Base-by-base conservation (phyloP, 352 stramenopile genomes). In the Globisporangium sylvaticum region DNA sequence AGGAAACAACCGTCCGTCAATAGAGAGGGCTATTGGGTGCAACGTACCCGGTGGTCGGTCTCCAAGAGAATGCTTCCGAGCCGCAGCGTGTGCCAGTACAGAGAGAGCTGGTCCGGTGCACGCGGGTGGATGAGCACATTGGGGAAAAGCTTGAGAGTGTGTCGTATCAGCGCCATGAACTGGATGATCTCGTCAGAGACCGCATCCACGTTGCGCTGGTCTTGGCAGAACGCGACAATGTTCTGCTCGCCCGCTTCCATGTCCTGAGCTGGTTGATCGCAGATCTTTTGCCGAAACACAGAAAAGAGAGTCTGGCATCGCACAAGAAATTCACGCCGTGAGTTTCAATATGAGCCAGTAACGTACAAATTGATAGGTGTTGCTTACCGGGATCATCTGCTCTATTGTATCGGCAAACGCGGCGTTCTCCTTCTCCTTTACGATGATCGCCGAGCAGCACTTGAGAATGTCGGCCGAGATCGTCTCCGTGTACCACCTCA, bases 31-130 rank as follows among this genome's bases (percentile, higher is more conserved):
- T 53, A 15, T 18, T 9, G 44, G 5, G 18, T 25, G 15, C n/a
- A 2, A 56, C 65, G 25, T 61, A 89, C 84, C 75, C 88, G 74
- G 44, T 91, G 82, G 25, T 91, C 79, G 15, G 76, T 73, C 61
- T 85, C 74, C 31, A 91, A 25, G 22, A 90, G 64, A n/a, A 84
- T 69, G 18, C 64, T 75, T 57, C 73, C 73, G 25, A 91, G 59
- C 20, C 82, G 76, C 12, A 89, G 54, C 20, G 70, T 77, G 18
- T 73, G 65, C 75, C 73, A 89, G 50, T 75, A 82, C 6, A 85
- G 48, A 14, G 65, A 74, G 20, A 66, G 70, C 32, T 73, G 69
- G 52, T 67, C 71, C 1, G 74, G 67, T 15, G 25, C 55, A 34
- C 61, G 74, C 8, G 53, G 48, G 32, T 73, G 60, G 55, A 70